phyloP scores from a whole-genome alignment of 371 early-diverging fungal species.

The Mortierella polycephala region DNA sequence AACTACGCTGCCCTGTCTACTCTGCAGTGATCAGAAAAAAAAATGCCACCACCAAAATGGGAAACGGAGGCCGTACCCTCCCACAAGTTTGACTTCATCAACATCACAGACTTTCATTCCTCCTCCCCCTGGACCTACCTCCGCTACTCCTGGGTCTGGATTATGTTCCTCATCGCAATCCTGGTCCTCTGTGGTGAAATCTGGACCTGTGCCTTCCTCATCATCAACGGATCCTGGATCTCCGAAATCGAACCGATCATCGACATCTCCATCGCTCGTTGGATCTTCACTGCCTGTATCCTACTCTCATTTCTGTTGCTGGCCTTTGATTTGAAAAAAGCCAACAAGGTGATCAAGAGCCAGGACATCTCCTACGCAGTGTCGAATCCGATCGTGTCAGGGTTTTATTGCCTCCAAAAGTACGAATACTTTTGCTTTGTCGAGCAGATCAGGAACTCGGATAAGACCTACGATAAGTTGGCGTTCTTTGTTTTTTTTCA shows the following conservation, averaged over 20 bases:
- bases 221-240: conserved; percentile 27
- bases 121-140: conserved; percentile 13
- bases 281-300: conserved; percentile 61
- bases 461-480: conserved; percentile 58
- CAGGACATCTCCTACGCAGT: conserved; percentile 67
- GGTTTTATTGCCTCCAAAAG: conserved; percentile 45
- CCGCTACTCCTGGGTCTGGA: conserved; percentile 27
- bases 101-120: conserved; percentile 25
- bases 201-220: conserved; percentile 34
- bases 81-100: conserved; percentile 71
- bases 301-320: conserved; percentile 60
- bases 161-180: conserved; percentile 31
- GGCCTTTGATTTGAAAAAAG: conserved; percentile 62
- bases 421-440: conserved; percentile 73
- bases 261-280: conserved; percentile 45
- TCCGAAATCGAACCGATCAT: conserved; percentile 17
- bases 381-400: conserved; percentile 62
- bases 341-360: conserved; percentile 58
- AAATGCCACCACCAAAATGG: conserved; percentile 54
- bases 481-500: conserved; percentile 70
- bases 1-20: not conserved
- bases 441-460: conserved; percentile 58
- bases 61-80: conserved; percentile 66
- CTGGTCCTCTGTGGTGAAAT: conserved; percentile 29
- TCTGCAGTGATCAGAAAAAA: not conserved